Evolutionary conservation across 2,329 filamentous ascomycete species (phyloP), one percentile per base, ranked within the genome.

Genomic region (Sporothrix brasiliensis): DNA sequence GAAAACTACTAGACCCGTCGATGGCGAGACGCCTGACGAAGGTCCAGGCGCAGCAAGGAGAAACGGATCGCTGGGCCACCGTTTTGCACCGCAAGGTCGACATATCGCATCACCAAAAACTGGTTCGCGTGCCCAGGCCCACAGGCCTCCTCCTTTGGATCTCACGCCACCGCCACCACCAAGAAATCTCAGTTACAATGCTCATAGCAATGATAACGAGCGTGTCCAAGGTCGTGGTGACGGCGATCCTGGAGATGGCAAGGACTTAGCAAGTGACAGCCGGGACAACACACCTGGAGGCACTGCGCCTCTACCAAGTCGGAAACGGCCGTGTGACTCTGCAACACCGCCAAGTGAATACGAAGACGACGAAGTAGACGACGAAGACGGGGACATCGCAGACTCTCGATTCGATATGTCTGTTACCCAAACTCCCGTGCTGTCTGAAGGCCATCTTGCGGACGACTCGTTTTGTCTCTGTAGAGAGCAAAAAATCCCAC

Each of bases 141-240:
- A 63, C 44, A 19, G 67, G 14, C 67, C 67, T 1, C n/a, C 67
- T 1, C 67, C 67, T 1, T n/a, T 68, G 27, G 27, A 39, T 50
- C 54, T 68, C 34, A 34, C 34, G 7, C 19, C 41, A 4, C 53
- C 41, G 21, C 52, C 19, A 10, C 67, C 67, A 7, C 19, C 41
- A 14, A 58, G 53, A 14, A 13, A 21, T 3, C 2, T 24, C 44
- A 50, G 24, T 19, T 6, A 34, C 19, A 24, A 47, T 19, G 3
- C 24, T 13, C 53, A 24, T 53, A 10, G 4, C 16, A 21, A 21
- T 9, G 3, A 13, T 24, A 14, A 9, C n/a, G 52, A 4, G 21
- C n/a, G 21, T 16, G 52, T 21, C 10, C 52, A 27, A 6, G 21
- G 24, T 24, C 52, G 21, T 27, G n/a, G 5, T 3, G 27, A 66